These are phyloP conservation scores for Curvularia sp. DNA, from an alignment of 2,329 filamentous ascomycete species.

Conservation along the genomic window DNA sequence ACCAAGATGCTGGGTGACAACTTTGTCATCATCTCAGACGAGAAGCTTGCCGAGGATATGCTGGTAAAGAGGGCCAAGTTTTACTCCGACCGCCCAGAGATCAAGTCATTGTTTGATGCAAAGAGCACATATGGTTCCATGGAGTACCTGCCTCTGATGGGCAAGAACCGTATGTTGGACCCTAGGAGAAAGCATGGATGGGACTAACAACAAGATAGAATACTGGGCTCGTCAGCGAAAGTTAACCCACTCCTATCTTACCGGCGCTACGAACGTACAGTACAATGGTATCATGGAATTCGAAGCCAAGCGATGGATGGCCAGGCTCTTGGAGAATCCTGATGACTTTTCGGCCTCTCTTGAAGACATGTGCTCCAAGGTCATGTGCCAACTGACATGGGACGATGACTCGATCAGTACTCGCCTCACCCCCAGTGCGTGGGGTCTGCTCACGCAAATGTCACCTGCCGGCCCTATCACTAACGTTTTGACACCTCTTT, in stretches of 20 bases:
- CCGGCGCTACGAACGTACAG: constrained; percentile 53
- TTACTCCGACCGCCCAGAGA: constrained; percentile 60
- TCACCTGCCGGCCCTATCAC: constrained; percentile 65
- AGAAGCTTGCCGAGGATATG: constrained; percentile 61
- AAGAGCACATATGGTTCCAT: constrained; percentile 63
- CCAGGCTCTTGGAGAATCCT: constrained; percentile 57
- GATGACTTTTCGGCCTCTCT: constrained; percentile 60
- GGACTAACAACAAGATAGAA: constrained; percentile 43
- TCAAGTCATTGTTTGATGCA: constrained; percentile 61
- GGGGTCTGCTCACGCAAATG: constrained; percentile 65
- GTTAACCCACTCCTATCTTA: constrained; percentile 61
- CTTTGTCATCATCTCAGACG: constrained; percentile 60
- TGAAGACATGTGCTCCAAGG: constrained; percentile 65
- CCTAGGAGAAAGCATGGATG: background rate
- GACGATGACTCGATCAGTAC: constrained; percentile 59
- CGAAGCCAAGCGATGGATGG: constrained; percentile 62
- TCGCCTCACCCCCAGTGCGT: constrained; percentile 59
- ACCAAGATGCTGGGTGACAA: constrained; percentile 52
- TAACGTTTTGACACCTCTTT: constrained; percentile 63
- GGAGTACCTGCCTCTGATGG: constrained; percentile 65
- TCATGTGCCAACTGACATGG: constrained; percentile 63
- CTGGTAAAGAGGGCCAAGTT: constrained; percentile 60
- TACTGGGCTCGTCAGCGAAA: constrained; percentile 64
- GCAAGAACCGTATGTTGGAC: constrained; percentile 59
- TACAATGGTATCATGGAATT: constrained; percentile 60